phyloP scores from a whole-genome alignment of 116 monocot genomes.

The Cymodocea nodosa region DNA sequence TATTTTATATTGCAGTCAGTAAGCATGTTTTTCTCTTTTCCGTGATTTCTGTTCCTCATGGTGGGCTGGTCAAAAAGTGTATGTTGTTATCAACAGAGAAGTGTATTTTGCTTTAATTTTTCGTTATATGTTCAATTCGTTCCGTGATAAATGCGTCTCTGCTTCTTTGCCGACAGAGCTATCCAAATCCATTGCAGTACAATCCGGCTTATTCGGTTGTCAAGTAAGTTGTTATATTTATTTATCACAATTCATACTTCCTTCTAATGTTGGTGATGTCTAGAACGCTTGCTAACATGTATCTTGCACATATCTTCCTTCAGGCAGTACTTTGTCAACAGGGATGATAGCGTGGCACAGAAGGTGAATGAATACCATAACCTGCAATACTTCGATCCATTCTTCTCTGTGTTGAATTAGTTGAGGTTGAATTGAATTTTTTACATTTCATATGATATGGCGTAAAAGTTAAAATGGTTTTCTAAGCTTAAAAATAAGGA shows the following conservation, averaged over 20 bases:
- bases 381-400: too few species aligned
- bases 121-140: background rate
- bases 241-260: background rate
- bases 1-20: too few species aligned
- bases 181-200: constrained; percentile 64
- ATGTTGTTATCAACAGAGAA: too few species aligned
- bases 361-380: constrained; percentile 1
- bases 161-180: constrained; percentile 20
- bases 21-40: too few species aligned
- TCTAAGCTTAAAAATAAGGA: too few species aligned
- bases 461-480: too few species aligned
- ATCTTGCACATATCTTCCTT: background rate
- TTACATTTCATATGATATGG: too few species aligned
- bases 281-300: too few species aligned
- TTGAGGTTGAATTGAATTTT: too few species aligned
- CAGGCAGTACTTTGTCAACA: constrained; percentile 19
- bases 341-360: constrained; percentile 14
- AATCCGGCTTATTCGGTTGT: constrained; percentile 64
- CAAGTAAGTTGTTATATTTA: constrained; percentile 24
- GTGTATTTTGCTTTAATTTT: background rate
- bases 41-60: too few species aligned
- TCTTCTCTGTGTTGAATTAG: too few species aligned
- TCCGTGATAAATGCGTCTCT: background rate
- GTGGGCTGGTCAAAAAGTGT: too few species aligned
- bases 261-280: background rate